phyloP scores from a whole-genome alignment of 768 basidiomycete species.

The Myochromella boudieri region DNA sequence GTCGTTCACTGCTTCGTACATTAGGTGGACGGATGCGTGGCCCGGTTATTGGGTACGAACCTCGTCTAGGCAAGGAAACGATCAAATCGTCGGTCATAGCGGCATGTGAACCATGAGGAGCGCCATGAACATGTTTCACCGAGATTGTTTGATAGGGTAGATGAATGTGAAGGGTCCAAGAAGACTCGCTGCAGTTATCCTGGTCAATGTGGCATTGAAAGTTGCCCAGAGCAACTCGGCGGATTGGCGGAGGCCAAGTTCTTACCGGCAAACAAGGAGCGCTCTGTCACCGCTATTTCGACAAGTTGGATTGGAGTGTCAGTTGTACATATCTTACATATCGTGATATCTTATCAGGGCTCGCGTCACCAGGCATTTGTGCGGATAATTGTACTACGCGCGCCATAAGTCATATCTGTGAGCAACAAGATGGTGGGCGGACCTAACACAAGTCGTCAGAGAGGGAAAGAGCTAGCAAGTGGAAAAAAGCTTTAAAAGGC shows the following conservation, averaged over 20 bases:
- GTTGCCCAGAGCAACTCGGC: neutral
- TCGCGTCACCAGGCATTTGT: no score
- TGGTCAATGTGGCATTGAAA: neutral
- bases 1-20: no score
- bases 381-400: slow-evolving; percentile 1
- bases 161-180: neutral
- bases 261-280: neutral
- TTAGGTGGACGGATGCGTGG: no score
- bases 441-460: neutral
- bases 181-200: neutral
- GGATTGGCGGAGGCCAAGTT: neutral
- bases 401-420: slow-evolving; percentile 1
- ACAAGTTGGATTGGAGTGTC: no score
- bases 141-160: slow-evolving; percentile 9
- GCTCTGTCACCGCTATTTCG: no score
- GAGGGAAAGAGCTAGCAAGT: neutral
- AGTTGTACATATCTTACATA: no score
- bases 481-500: slow-evolving; percentile 7
- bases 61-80: no score
- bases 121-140: slow-evolving; percentile 5
- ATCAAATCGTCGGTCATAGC: neutral
- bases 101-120: neutral
- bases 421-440: neutral
- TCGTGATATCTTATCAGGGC: no score
- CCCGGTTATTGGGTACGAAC: no score